phyloP scores from a whole-genome alignment of 2,329 filamentous ascomycete species.

The Decorospora gaudefroyi region DNA sequence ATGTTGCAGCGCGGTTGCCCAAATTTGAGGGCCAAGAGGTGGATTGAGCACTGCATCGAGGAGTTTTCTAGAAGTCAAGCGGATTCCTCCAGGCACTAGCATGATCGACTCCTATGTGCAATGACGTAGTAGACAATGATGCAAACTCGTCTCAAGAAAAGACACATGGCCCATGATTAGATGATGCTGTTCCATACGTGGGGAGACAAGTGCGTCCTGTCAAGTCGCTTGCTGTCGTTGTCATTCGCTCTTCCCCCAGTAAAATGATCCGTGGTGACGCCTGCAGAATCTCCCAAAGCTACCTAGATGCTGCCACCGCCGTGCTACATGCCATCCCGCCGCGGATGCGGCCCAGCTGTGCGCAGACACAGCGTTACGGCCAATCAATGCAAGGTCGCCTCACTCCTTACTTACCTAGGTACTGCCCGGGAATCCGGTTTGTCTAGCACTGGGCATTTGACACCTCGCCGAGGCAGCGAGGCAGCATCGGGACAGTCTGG shows the following conservation, averaged over 20 bases:
- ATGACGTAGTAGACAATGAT: too few species aligned
- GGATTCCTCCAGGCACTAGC: too few species aligned
- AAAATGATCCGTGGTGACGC: too few species aligned
- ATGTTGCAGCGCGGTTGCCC: constrained; percentile 77
- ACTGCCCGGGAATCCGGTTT: too few species aligned
- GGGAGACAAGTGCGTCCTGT: not conserved
- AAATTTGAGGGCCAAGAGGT: constrained; percentile 67
- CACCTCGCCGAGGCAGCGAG: not conserved
- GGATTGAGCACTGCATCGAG: constrained; percentile 22
- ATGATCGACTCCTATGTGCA: too few species aligned
- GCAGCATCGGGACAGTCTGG: not conserved
- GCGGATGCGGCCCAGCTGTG: too few species aligned
- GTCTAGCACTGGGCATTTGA: not conserved
- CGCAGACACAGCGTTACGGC: too few species aligned
- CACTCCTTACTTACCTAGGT: too few species aligned
- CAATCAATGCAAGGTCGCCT: too few species aligned
- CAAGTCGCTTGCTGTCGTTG: not conserved
- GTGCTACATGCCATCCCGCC: too few species aligned
- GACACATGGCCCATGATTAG: not conserved
- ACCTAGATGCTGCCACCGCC: too few species aligned
- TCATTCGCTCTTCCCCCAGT: not conserved
- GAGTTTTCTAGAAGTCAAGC: not conserved
- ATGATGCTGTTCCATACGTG: not conserved
- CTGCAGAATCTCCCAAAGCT: too few species aligned
- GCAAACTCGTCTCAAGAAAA: not conserved